phyloP scores from a whole-genome alignment of 495 filamentous ascomycete species.

The Glarea lozoyensis region DNA sequence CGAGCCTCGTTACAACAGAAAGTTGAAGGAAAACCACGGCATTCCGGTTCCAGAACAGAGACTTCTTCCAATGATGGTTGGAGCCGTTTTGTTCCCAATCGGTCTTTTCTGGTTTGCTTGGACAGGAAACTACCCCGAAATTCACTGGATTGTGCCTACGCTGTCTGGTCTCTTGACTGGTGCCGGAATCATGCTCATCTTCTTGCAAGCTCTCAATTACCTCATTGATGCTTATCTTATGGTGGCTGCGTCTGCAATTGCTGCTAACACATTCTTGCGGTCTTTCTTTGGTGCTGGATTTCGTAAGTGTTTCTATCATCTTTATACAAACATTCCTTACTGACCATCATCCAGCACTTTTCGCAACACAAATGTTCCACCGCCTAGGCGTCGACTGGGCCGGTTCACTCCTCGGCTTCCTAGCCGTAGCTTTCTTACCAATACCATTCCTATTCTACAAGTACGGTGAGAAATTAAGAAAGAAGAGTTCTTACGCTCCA shows the following conservation, averaged over 20 bases:
- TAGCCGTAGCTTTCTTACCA: constrained; percentile 46
- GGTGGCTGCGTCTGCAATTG: constrained; percentile 50
- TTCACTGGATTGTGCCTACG: constrained; percentile 35
- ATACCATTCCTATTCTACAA: constrained; percentile 31
- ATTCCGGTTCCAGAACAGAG: constrained; percentile 39
- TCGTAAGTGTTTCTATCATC: constrained; percentile 24
- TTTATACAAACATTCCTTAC: not conserved
- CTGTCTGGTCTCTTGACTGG: constrained; percentile 51
- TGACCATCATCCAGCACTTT: not conserved
- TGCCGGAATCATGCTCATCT: constrained; percentile 53
- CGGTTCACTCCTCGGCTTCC: constrained; percentile 46
- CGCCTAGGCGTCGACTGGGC: constrained; percentile 47
- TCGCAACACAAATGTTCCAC: constrained; percentile 10
- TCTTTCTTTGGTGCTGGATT: constrained; percentile 54
- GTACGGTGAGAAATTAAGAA: constrained; percentile 9
- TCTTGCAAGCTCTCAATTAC: constrained; percentile 35
- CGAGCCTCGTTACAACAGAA: constrained; percentile 31
- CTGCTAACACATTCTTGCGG: constrained; percentile 55
- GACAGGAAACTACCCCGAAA: constrained; percentile 25
- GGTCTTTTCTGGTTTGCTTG: constrained; percentile 41
- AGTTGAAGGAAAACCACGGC: constrained; percentile 16
- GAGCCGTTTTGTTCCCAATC: constrained; percentile 42
- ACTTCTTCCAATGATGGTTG: constrained; percentile 52
- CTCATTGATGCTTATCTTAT: constrained; percentile 49
- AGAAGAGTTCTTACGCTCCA: constrained; percentile 7